Conservation (phyloP, 2,329 filamentous ascomycete species). For the Claviceps maximensis region DNA sequence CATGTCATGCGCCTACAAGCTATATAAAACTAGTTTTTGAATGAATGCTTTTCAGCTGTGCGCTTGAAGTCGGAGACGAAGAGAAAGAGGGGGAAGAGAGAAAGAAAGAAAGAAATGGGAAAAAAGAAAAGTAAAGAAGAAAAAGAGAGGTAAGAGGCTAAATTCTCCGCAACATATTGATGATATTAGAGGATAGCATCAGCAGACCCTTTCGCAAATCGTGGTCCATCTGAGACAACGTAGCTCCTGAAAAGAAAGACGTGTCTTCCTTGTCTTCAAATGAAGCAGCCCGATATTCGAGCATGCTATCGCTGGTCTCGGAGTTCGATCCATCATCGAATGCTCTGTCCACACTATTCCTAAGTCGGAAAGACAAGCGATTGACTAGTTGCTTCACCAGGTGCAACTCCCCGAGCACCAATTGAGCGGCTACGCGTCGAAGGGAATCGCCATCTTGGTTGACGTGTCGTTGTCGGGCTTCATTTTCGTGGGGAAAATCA, state of each 20-base stretch:
- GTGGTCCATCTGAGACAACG: not conserved
- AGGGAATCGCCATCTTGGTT: not conserved
- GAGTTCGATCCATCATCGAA: not conserved
- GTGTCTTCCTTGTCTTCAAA: not conserved
- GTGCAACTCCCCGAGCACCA: conserved; percentile 21
- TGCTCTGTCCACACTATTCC: not conserved
- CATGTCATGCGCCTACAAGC: not conserved
- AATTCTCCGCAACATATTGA: not conserved
- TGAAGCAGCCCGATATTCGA: not conserved
- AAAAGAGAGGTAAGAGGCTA: not conserved
- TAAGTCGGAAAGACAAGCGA: conserved; percentile 10
- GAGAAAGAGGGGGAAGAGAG: not conserved
- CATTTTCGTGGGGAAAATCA: not conserved
- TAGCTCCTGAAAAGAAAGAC: not conserved
- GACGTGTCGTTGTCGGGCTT: not conserved
- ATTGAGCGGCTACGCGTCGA: conserved; percentile 10
- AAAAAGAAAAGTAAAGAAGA: not conserved
- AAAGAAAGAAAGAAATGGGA: not conserved
- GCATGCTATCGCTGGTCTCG: not conserved
- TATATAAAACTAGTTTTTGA: not conserved
- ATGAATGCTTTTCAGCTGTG: not conserved
- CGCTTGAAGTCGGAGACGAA: not conserved
- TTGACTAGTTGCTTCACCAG: conserved; percentile 17
- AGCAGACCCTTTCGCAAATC: not conserved
- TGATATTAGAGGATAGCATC: not conserved